phyloP scores from a whole-genome alignment of 345 rosid genomes.

The Salix udensis region DNA sequence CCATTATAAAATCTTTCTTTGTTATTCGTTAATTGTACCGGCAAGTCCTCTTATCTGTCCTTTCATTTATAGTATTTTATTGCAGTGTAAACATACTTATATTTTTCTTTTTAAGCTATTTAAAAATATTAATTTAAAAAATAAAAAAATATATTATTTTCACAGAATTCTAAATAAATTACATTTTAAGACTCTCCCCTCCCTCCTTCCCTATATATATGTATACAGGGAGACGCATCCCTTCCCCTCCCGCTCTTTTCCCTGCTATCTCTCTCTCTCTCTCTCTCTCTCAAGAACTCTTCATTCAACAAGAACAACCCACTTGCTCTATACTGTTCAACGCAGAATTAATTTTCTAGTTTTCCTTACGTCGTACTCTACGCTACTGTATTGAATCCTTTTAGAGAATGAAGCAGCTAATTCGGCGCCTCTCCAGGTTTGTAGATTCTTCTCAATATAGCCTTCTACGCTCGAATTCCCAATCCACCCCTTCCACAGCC shows the following conservation, averaged over 20 bases:
- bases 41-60: slow-evolving; percentile 22
- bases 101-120: no score
- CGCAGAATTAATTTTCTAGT: background rate
- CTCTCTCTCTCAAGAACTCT: background rate
- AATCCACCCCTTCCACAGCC: background rate
- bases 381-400: background rate
- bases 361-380: background rate
- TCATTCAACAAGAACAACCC: background rate
- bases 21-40: slow-evolving; percentile 19
- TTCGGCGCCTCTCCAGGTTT: slow-evolving; percentile 84
- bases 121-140: no score
- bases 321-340: background rate
- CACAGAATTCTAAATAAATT: no score
- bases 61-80: background rate
- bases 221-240: background rate
- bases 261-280: no score
- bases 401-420: slow-evolving; percentile 67
- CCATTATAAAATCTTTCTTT: background rate
- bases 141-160: no score
- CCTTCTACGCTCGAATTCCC: slow-evolving; percentile 57
- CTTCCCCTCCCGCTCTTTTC: background rate
- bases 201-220: background rate
- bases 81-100: no score
- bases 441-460: slow-evolving; percentile 80
- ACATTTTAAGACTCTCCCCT: no score